Evolutionary conservation across 371 early-diverging fungal species (phyloP).

Genomic region (Actinomucor elegans): DNA sequence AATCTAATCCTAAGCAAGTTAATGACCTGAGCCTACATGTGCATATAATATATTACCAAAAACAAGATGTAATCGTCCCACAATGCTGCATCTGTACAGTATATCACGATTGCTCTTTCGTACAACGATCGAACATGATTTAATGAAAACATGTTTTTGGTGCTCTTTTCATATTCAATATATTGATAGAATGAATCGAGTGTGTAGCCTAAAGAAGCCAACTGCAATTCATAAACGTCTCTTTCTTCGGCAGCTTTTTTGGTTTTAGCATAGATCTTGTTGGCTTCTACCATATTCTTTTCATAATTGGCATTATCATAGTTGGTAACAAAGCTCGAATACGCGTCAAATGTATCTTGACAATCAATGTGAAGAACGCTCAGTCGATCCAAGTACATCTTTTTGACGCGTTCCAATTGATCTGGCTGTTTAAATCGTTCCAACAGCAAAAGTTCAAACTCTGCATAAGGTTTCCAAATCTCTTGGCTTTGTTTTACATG

Average conservation of each 20-base stretch:
- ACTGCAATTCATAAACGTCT: constrained; percentile 55
- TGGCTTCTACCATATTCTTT: constrained; percentile 56
- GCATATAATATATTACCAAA: constrained; percentile 30
- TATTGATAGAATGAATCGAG: constrained; percentile 51
- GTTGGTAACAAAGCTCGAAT: constrained; percentile 65
- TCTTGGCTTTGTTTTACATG: constrained; percentile 60
- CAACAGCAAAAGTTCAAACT: constrained; percentile 49
- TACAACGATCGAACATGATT: constrained; percentile 54
- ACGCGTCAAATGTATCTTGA: constrained; percentile 64
- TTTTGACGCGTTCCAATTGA: constrained; percentile 4
- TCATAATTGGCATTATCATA: constrained; percentile 60
- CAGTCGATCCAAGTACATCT: constrained; percentile 42
- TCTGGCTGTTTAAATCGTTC: constrained; percentile 12
- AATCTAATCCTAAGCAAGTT: constrained; percentile 14
- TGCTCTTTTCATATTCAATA: constrained; percentile 45
- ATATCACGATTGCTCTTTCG: constrained; percentile 61
- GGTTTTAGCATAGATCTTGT: constrained; percentile 45
- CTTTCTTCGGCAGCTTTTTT: constrained; percentile 44
- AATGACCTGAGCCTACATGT: background rate
- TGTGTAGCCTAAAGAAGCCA: constrained; percentile 37
- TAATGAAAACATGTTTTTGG: constrained; percentile 20
- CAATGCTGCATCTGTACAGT: constrained; percentile 55
- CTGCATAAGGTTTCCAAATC: constrained; percentile 54
- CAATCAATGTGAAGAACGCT: constrained; percentile 50
- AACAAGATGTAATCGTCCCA: constrained; percentile 76